Conservation (phyloP, 768 basidiomycete genomes). For the Russula dissimulans region DNA sequence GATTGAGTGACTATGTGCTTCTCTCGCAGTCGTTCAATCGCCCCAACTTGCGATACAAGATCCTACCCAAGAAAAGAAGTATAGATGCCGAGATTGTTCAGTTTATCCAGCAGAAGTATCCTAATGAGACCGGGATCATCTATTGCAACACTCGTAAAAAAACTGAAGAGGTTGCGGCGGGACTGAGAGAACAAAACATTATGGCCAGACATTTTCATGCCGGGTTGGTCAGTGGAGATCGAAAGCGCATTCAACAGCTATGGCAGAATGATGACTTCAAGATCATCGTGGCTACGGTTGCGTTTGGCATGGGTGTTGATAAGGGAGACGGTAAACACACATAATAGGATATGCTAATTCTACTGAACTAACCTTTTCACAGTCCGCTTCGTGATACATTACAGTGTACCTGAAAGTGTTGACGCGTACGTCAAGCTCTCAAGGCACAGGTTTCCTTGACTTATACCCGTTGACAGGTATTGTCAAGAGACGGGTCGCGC, state of each 20-base stretch:
- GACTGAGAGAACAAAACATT: conserved; percentile 51
- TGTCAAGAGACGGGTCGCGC: conserved; percentile 98
- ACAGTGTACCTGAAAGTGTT: conserved; percentile 70
- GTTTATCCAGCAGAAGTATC: conserved; percentile 55
- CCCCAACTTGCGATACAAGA: conserved; percentile 74
- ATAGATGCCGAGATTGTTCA: conserved; percentile 52
- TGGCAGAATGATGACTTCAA: conserved; percentile 69
- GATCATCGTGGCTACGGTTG: conserved; percentile 92
- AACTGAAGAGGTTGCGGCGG: conserved; percentile 74
- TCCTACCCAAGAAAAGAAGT: conserved; percentile 40
- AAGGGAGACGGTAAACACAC: conserved; percentile 56
- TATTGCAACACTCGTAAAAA: conserved; percentile 65
- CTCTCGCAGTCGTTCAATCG: conserved; percentile 89
- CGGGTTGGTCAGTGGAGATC: conserved; percentile 53
- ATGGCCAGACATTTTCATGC: conserved; percentile 83
- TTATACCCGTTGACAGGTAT: conserved; percentile 38
- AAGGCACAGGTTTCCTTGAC: conserved; percentile 4
- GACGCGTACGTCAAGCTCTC: conserved; percentile 50
- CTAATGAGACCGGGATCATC: conserved; percentile 65
- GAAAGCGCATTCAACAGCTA: conserved; percentile 47
- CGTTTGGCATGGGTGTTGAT: conserved; percentile 97
- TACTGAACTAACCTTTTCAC: not conserved
- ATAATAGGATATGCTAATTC: not conserved
- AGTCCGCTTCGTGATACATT: conserved; percentile 93
- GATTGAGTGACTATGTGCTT: conserved; percentile 46